Percentiles rank a stretch among this genome's conserved stretches.
phyloP scores from a whole-genome alignment of 2,329 filamentous ascomycete species.

The Fusarium chuoi region DNA sequence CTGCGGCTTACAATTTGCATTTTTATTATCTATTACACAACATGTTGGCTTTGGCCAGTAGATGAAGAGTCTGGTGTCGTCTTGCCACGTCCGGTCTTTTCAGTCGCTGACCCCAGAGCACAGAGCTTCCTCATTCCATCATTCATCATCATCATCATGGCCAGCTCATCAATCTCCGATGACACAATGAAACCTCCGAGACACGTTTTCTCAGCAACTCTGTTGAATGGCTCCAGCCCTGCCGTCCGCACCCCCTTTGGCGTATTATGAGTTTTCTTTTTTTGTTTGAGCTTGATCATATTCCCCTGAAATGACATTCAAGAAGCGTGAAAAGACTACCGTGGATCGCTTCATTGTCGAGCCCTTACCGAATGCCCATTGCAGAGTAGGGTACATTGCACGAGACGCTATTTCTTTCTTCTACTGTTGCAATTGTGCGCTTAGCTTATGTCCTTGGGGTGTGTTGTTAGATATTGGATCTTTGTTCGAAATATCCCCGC shows the following conservation, averaged over 20 bases:
- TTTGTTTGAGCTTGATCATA: background rate
- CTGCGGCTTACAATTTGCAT: conserved; percentile 18
- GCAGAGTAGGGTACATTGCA: background rate
- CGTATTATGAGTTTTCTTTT: background rate
- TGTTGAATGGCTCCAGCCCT: conserved; percentile 29
- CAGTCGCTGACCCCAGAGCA: conserved; percentile 34
- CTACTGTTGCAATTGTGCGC: conserved; percentile 2
- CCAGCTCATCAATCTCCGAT: conserved; percentile 40
- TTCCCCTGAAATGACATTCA: background rate
- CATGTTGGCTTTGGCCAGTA: conserved; percentile 30
- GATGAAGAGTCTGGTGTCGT: conserved; percentile 10
- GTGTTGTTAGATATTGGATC: conserved; percentile 23
- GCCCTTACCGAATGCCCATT: background rate
- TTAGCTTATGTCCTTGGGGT: conserved; percentile 14
- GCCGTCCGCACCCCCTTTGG: background rate
- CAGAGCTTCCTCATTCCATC: conserved; percentile 26
- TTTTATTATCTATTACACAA: conserved; percentile 14
- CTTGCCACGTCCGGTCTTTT: conserved; percentile 30
- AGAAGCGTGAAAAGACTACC: background rate
- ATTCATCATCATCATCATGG: conserved; percentile 35
- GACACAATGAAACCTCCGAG: conserved; percentile 26
- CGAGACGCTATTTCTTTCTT: background rate
- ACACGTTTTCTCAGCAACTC: conserved; percentile 34
- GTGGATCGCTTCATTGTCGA: background rate
- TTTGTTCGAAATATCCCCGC: conserved; percentile 2